Conservation (phyloP, 176 grass and related monocot genomes). For the Lolium perenne region DNA sequence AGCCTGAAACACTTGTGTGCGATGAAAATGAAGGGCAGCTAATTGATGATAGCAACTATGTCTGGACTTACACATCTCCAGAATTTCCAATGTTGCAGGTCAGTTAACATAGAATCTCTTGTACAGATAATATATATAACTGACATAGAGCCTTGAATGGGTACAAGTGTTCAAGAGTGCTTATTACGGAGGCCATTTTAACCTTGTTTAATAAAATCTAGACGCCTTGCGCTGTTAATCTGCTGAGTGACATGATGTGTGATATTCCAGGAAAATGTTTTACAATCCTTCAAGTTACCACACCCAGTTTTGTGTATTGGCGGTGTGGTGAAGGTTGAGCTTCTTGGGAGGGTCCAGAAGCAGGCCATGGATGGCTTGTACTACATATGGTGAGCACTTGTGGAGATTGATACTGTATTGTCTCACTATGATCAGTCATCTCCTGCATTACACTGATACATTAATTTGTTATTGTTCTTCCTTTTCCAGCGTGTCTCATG, state of each 20-base stretch:
- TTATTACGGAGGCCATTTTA: background rate
- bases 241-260: conserved; percentile 22
- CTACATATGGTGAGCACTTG: conserved; percentile 56
- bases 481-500: conserved; percentile 45
- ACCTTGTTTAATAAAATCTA: background rate
- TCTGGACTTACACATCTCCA: conserved; percentile 72
- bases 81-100: conserved; percentile 80
- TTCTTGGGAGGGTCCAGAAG: conserved; percentile 75
- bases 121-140: no score
- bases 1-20: conserved; percentile 20
- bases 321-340: conserved; percentile 72
- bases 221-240: background rate
- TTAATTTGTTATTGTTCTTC: background rate
- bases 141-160: background rate
- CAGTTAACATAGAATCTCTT: background rate
- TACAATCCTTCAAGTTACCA: conserved; percentile 77
- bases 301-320: conserved; percentile 72
- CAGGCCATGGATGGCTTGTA: conserved; percentile 63
- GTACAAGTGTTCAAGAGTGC: background rate
- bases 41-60: conserved; percentile 45
- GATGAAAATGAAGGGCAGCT: conserved; percentile 51
- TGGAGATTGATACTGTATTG: background rate
- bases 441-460: background rate
- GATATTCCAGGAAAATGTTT: conserved; percentile 56
- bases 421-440: background rate